These are phyloP conservation scores for Cutaneotrichosporon arboriforme DNA, from an alignment of 1,284 basidiomycete genomes.

Conservation along the genomic window DNA sequence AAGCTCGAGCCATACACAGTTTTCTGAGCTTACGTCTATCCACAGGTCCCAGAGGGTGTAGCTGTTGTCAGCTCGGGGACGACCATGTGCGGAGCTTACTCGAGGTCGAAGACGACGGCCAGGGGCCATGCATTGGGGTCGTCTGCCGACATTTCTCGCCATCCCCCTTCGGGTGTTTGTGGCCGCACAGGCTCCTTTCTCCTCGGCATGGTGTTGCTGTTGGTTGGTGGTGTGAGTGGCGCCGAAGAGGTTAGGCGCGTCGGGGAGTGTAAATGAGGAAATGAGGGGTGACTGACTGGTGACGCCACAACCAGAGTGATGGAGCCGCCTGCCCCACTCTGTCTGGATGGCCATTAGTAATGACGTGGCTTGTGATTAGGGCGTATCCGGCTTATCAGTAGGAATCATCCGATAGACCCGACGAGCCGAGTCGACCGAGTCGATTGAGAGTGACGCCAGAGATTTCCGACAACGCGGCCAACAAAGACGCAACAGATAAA, in stretches of 20 bases:
- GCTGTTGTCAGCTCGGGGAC: conserved; percentile 51
- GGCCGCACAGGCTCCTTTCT: conserved; percentile 1
- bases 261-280: too few species aligned
- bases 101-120: conserved; percentile 74
- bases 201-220: conserved; percentile 2
- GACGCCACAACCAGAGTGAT: not conserved
- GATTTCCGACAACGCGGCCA: not conserved
- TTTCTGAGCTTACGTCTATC: conserved; percentile 57
- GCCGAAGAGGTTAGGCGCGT: not conserved
- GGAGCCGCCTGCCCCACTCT: too few species aligned
- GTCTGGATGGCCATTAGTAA: too few species aligned
- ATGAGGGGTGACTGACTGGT: too few species aligned
- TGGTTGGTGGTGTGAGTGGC: not conserved
- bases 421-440: too few species aligned
- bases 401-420: too few species aligned
- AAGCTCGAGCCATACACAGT: not conserved
- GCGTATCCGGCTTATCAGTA: too few species aligned
- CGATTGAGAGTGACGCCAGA: not conserved
- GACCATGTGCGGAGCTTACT: conserved; percentile 56
- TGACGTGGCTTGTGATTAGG: too few species aligned
- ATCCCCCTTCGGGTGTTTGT: conserved; percentile 10
- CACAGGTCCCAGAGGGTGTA: conserved; percentile 80
- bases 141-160: conserved; percentile 21
- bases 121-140: conserved; percentile 54
- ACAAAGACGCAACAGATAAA: not conserved